phyloP scores from a whole-genome alignment of 2,329 filamentous ascomycete genomes.

The Hymenoscyphus fraxineus region DNA sequence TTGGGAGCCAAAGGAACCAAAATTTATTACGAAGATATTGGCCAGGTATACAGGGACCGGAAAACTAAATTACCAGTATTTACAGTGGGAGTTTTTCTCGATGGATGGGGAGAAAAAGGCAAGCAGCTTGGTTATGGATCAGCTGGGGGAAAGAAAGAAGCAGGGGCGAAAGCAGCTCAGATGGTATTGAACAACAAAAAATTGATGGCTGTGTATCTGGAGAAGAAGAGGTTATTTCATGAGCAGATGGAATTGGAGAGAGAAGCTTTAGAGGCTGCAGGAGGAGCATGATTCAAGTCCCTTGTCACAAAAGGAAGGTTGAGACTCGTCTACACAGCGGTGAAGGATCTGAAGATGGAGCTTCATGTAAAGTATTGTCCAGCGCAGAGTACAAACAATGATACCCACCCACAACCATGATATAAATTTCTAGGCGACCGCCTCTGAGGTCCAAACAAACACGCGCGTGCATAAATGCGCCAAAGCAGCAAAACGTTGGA shows the following conservation, averaged over 20 bases:
- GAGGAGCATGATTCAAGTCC: neutral
- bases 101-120: slow-evolving; percentile 64
- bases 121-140: slow-evolving; percentile 60
- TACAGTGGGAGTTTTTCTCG: slow-evolving; percentile 60
- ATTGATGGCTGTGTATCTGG: slow-evolving; percentile 45
- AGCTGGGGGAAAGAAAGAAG: slow-evolving; percentile 65
- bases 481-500: neutral
- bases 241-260: slow-evolving; percentile 33
- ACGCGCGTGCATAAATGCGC: too few species aligned
- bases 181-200: slow-evolving; percentile 64
- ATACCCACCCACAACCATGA: neutral
- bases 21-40: slow-evolving; percentile 59
- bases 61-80: slow-evolving; percentile 53
- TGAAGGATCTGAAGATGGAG: neutral
- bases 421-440: neutral
- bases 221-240: slow-evolving; percentile 44
- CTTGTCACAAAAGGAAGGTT: too few species aligned
- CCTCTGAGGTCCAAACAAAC: neutral
- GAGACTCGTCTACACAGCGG: neutral
- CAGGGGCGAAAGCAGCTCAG: slow-evolving; percentile 62
- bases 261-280: slow-evolving; percentile 19
- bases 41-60: slow-evolving; percentile 50
- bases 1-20: slow-evolving; percentile 52
- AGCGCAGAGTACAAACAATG: neutral
- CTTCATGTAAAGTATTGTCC: neutral